These are phyloP conservation scores for Solanum medicagineum DNA, from an alignment of 257 asterid species.

Conservation along the genomic window DNA sequence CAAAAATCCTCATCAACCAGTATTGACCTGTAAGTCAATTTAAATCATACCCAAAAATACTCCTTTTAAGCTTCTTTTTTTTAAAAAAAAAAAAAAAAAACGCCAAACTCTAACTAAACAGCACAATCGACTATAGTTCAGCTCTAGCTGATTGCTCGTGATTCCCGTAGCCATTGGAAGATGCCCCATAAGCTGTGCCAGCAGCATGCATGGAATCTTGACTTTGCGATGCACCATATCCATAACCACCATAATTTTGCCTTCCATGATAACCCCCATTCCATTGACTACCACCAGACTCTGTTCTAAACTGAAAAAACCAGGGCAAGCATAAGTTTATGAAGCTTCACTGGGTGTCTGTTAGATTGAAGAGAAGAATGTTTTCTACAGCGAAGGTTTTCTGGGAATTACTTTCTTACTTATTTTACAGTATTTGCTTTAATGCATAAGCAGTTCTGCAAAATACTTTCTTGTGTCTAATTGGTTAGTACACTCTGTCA, in stretches of 20 bases:
- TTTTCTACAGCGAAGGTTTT: not conserved
- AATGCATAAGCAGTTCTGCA: not conserved
- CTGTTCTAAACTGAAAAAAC: conserved; percentile 48
- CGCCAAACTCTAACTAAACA: conserved; percentile 16
- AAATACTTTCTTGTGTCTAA: not conserved
- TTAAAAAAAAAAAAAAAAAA: not conserved
- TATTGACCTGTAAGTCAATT: not conserved
- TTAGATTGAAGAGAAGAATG: not conserved
- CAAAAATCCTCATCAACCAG: not conserved
- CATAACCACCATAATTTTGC: conserved; percentile 66
- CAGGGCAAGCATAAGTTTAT: not conserved
- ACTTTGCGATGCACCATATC: conserved; percentile 22
- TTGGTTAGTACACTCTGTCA: not conserved
- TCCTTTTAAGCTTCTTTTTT: not conserved
- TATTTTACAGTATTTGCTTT: not conserved
- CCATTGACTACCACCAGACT: conserved; percentile 41
- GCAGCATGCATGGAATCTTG: conserved; percentile 26
- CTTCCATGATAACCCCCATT: conserved; percentile 50
- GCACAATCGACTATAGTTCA: conserved; percentile 3
- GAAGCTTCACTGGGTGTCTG: not conserved
- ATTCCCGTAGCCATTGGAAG: conserved; percentile 57
- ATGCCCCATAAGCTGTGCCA: conserved; percentile 35
- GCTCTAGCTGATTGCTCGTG: conserved; percentile 49
- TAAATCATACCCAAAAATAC: not conserved
- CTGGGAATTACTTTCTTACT: not conserved